phyloP scores from a whole-genome alignment of 2,329 filamentous ascomycete species.

The Penicillium verrucosum region DNA sequence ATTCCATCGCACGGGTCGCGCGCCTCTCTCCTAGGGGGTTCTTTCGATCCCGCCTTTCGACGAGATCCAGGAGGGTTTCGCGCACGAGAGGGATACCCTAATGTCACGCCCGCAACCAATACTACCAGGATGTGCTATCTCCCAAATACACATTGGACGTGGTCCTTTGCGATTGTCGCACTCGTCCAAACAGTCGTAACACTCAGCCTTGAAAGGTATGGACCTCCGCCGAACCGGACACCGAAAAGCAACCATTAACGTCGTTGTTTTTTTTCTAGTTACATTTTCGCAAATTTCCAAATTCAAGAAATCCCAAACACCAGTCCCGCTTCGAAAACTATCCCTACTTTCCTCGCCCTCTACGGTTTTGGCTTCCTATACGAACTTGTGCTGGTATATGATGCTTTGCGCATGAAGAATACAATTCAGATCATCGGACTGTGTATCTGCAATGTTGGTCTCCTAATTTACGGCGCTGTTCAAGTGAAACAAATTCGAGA shows the following conservation, averaged over 20 bases:
- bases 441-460: conserved; percentile 84
- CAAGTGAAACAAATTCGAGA: conserved; percentile 86
- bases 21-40: conserved; percentile 58
- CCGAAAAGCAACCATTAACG: not conserved
- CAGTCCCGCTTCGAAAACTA: conserved; percentile 56
- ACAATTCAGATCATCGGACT: conserved; percentile 98
- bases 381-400: conserved; percentile 83
- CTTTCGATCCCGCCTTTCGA: conserved; percentile 51
- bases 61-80: conserved; percentile 50
- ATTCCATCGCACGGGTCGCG: conserved; percentile 56
- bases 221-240: conserved; percentile 18
- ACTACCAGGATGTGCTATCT: conserved; percentile 61
- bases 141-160: conserved; percentile 83
- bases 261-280: conserved; percentile 52
- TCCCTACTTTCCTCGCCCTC: conserved; percentile 90
- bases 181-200: conserved; percentile 74
- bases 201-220: conserved; percentile 82
- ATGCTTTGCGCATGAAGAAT: conserved; percentile 90
- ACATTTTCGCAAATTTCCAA: conserved; percentile 87
- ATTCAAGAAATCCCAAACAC: conserved; percentile 43
- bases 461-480: conserved; percentile 88
- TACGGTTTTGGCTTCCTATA: conserved; percentile 98
- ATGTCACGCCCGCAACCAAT: conserved; percentile 33
- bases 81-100: conserved; percentile 51
- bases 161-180: conserved; percentile 73